phyloP scores from a whole-genome alignment of 2,329 filamentous ascomycete species.

The Emergomyces orientalis region DNA sequence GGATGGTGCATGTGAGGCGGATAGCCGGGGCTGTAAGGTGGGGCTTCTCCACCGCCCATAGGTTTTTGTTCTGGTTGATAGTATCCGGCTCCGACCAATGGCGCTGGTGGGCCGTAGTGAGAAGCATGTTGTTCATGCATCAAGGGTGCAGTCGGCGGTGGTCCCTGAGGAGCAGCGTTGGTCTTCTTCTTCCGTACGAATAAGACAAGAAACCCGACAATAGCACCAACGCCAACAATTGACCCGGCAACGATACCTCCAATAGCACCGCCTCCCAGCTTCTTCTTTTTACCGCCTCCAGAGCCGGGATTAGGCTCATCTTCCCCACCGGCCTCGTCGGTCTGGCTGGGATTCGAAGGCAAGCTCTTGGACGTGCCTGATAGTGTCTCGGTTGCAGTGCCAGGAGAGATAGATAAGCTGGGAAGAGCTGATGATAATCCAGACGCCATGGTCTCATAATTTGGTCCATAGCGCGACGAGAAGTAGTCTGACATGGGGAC shows the following conservation, averaged over 20 bases:
- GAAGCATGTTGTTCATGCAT: background rate
- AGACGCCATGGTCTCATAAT: constrained; percentile 8
- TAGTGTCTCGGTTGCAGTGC: background rate
- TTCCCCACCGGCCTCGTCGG: background rate
- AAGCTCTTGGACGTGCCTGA: background rate
- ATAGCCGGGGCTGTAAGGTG: constrained; percentile 12
- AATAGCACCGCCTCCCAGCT: constrained; percentile 12
- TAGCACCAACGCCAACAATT: constrained; percentile 12
- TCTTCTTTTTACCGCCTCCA: background rate
- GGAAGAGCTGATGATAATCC: background rate
- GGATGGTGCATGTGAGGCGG: constrained; percentile 1
- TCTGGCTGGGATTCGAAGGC: background rate
- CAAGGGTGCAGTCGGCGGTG: constrained; percentile 5
- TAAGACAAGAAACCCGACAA: constrained; percentile 11
- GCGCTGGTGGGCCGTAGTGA: background rate
- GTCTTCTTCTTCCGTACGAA: constrained; percentile 13
- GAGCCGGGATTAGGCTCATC: background rate
- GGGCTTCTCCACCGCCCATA: constrained; percentile 1
- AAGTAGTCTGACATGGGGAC: constrained; percentile 15
- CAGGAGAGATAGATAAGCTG: background rate
- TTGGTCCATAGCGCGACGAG: constrained; percentile 14
- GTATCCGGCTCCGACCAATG: constrained; percentile 11
- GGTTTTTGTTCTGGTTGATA: constrained; percentile 13
- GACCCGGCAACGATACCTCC: constrained; percentile 16
- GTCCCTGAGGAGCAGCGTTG: background rate